Evolutionary conservation across 371 early-diverging fungal species (phyloP).

Genomic region (Apophysomyces elegans): DNA sequence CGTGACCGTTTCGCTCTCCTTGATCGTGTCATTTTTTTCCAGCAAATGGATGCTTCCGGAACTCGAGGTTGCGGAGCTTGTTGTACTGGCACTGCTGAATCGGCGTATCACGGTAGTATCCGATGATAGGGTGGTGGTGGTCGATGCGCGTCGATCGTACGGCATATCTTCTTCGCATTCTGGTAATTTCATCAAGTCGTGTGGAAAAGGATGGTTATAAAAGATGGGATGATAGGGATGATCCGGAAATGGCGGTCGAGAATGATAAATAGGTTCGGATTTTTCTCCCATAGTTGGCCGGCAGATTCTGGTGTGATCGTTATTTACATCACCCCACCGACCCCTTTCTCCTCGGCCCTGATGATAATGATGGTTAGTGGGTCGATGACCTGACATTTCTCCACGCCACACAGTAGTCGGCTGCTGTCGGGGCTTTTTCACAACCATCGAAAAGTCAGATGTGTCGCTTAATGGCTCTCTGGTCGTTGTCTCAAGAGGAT

Average conservation of each 20-base stretch:
- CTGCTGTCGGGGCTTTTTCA: slow-evolving; percentile 10
- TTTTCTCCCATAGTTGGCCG: slow-evolving; percentile 9
- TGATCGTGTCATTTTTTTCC: slow-evolving; percentile 15
- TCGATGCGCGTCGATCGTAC: slow-evolving; percentile 24
- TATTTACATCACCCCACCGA: slow-evolving; percentile 6
- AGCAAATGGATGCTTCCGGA: slow-evolving; percentile 5
- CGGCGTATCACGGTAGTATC: slow-evolving; percentile 22
- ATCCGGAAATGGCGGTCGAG: slow-evolving; percentile 6
- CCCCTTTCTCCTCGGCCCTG: slow-evolving; percentile 6
- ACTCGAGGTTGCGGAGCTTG: slow-evolving; percentile 20
- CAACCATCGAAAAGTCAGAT: slow-evolving; percentile 2
- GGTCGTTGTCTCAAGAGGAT: neutral
- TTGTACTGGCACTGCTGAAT: slow-evolving; percentile 25
- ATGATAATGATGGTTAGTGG: neutral
- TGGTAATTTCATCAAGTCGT: neutral
- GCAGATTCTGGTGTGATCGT: slow-evolving; percentile 6
- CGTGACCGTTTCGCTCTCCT: neutral
- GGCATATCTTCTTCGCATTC: slow-evolving; percentile 1
- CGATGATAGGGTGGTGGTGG: slow-evolving; percentile 20
- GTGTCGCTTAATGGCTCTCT: slow-evolving; percentile 4
- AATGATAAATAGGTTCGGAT: slow-evolving; percentile 2
- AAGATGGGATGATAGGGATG: neutral
- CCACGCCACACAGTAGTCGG: neutral
- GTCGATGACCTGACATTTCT: slow-evolving; percentile 6
- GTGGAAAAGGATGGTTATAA: neutral